Conservation (phyloP, 345 rosid genomes). For the Durio zibethinus region DNA sequence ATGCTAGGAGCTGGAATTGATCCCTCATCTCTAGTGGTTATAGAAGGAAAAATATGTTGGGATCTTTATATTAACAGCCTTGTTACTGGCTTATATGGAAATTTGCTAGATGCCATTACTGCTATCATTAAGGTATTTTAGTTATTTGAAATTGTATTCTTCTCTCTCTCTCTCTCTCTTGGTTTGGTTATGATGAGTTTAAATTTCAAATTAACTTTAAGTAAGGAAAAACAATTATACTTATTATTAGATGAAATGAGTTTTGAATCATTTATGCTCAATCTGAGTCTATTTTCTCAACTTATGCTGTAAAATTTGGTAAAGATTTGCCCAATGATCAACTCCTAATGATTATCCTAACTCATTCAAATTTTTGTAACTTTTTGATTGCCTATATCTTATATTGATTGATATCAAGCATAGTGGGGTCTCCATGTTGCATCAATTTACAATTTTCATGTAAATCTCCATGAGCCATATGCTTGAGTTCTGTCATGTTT, state of each 20-base stretch:
- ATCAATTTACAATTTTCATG: background rate
- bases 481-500: background rate
- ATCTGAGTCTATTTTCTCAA: background rate
- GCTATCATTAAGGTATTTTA: slow-evolving; percentile 72
- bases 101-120: slow-evolving; percentile 68
- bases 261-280: background rate
- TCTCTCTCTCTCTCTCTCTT: background rate
- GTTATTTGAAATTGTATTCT: background rate
- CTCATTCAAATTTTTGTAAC: background rate
- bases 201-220: background rate
- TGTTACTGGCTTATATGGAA: slow-evolving; percentile 80
- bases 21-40: slow-evolving; percentile 59
- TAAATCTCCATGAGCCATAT: background rate
- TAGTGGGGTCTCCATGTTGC: background rate
- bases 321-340: background rate
- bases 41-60: slow-evolving; percentile 86
- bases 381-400: background rate
- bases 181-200: background rate
- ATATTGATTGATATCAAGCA: background rate
- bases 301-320: background rate
- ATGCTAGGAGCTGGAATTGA: background rate
- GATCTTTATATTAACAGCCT: slow-evolving; percentile 85
- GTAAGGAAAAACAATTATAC: background rate
- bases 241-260: background rate
- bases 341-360: background rate